Evolutionary conservation across 2,329 filamentous ascomycete species (phyloP).

Genomic region (Penicillium sp.): DNA sequence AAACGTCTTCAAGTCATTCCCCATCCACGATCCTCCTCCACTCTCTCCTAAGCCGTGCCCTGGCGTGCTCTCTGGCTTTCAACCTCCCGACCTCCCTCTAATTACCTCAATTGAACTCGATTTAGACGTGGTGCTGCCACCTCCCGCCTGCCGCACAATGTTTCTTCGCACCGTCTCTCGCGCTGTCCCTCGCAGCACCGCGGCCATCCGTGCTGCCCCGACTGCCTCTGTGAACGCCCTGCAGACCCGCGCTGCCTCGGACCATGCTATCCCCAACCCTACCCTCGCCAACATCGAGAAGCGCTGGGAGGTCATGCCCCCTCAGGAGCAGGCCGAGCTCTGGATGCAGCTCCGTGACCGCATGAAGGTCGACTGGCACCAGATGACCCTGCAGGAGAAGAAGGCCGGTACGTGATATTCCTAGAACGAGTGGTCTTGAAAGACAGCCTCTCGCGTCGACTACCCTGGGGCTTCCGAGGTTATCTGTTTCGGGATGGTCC

Average conservation of each 20-base stretch:
- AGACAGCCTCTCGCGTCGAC: background rate
- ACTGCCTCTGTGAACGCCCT: slow-evolving; percentile 44
- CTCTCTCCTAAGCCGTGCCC: slow-evolving; percentile 28
- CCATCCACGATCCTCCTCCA: slow-evolving; percentile 33
- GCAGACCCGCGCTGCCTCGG: slow-evolving; percentile 59
- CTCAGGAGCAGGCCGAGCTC: slow-evolving; percentile 97
- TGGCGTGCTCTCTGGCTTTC: slow-evolving; percentile 25
- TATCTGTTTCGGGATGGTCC: background rate
- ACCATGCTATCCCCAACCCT: slow-evolving; percentile 95
- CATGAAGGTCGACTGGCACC: slow-evolving; percentile 97
- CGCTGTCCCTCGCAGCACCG: slow-evolving; percentile 45
- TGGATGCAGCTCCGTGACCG: slow-evolving; percentile 98
- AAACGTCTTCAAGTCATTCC: slow-evolving; percentile 32
- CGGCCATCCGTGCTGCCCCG: slow-evolving; percentile 38
- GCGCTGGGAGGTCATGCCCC: slow-evolving; percentile 96
- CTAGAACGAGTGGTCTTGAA: background rate
- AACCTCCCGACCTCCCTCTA: slow-evolving; percentile 17
- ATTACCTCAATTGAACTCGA: slow-evolving; percentile 27
- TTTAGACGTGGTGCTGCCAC: slow-evolving; percentile 28
- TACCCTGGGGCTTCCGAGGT: slow-evolving; percentile 22
- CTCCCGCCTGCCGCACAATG: slow-evolving; percentile 41
- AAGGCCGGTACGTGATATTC: slow-evolving; percentile 78
- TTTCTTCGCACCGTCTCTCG: slow-evolving; percentile 47
- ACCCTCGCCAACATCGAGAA: slow-evolving; percentile 98
- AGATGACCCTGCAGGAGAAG: slow-evolving; percentile 95